Conservation (phyloP, 345 rosid species). For the Mallotus nudiflorus region DNA sequence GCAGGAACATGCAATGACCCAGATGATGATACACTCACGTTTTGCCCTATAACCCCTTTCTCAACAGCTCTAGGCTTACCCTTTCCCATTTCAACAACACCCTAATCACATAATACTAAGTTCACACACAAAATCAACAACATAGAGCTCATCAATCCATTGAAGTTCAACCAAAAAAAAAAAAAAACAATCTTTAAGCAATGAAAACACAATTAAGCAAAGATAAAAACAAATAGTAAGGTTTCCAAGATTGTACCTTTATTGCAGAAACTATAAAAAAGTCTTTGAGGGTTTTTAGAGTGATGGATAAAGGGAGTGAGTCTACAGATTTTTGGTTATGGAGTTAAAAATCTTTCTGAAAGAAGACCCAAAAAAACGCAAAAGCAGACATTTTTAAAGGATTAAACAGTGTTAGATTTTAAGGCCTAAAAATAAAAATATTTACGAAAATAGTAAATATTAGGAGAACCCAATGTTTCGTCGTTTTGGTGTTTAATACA, state of each 20-base stretch:
- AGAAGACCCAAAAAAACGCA: neutral
- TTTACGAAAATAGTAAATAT: neutral
- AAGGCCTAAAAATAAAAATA: neutral
- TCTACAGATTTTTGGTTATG: constrained; percentile 6
- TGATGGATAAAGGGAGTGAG: neutral
- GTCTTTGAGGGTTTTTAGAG: neutral
- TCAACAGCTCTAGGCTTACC: constrained; percentile 86
- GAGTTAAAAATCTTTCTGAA: no score
- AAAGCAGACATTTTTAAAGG: neutral
- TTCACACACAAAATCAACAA: neutral
- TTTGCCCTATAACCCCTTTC: constrained; percentile 64
- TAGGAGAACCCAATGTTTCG: no score
- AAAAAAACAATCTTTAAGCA: neutral
- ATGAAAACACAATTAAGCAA: constrained; percentile 1
- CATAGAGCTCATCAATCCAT: neutral
- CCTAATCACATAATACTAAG: neutral
- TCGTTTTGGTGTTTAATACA: neutral
- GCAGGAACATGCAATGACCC: constrained; percentile 49
- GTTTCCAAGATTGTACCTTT: constrained; percentile 16
- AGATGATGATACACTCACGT: constrained; percentile 28
- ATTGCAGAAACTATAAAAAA: neutral
- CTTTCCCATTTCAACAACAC: constrained; percentile 62
- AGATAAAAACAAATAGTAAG: neutral
- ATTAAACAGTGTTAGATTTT: neutral
- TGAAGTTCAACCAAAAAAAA: neutral